Conservation (phyloP, 2,329 filamentous ascomycete genomes). For the Cadophora sp. region DNA sequence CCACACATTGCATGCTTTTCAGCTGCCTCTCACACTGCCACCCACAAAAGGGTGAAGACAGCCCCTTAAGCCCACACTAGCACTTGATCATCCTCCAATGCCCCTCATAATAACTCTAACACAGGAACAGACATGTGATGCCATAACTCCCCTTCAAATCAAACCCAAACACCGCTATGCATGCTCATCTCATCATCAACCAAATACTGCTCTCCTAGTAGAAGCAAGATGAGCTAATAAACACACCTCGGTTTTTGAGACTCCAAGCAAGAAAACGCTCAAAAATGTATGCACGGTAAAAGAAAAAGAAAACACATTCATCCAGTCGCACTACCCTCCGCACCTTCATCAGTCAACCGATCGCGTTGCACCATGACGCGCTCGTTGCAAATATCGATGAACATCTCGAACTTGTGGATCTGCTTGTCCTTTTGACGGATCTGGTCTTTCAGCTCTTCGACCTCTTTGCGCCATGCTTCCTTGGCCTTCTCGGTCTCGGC, state of each 20-base stretch:
- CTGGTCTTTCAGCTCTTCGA: conserved; percentile 63
- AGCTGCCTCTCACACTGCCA: too few relatives aligned
- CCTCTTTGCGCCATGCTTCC: conserved; percentile 61
- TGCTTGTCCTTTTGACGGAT: conserved; percentile 68
- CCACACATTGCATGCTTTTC: too few relatives aligned
- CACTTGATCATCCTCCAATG: neutral
- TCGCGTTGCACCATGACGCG: conserved; percentile 69
- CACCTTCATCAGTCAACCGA: conserved; percentile 50
- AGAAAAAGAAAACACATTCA: conserved; percentile 19
- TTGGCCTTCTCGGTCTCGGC: conserved; percentile 65
- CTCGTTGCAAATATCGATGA: conserved; percentile 73
- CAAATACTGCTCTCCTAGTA: neutral
- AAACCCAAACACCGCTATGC: neutral
- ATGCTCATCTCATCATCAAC: neutral
- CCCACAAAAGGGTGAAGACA: too few relatives aligned
- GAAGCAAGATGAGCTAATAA: neutral
- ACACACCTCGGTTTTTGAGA: neutral
- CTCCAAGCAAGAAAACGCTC: conserved; percentile 4
- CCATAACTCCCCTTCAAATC: neutral
- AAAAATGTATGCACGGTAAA: neutral
- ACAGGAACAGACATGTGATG: neutral
- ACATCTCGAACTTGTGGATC: conserved; percentile 71
- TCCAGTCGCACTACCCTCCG: conserved; percentile 33
- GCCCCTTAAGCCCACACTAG: neutral
- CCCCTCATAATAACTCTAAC: neutral